Evolutionary conservation across 2,329 filamentous ascomycete genomes (phyloP).

Genomic region (Pseudopyricularia javanii): DNA sequence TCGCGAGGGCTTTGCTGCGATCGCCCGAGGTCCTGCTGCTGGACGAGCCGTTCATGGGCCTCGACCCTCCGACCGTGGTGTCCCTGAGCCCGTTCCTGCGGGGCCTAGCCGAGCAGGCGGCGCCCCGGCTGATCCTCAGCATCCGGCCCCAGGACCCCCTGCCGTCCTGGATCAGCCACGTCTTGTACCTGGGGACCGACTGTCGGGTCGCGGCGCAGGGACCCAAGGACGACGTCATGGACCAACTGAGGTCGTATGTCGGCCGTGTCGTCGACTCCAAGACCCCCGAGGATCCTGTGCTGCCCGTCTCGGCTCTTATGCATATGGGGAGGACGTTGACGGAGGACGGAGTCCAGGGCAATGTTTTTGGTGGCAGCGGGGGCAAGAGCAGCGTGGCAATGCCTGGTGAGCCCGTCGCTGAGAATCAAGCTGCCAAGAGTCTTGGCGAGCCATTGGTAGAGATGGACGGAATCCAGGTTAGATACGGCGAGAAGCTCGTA

Average conservation of each 20-base stretch:
- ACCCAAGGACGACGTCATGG: slow-evolving; percentile 48
- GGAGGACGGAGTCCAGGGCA: slow-evolving; percentile 22
- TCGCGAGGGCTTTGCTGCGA: slow-evolving; percentile 72
- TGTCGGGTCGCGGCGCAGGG: slow-evolving; percentile 57
- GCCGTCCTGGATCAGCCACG: slow-evolving; percentile 81
- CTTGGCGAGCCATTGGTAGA: slow-evolving; percentile 65
- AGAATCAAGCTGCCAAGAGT: background rate
- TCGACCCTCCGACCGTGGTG: slow-evolving; percentile 72
- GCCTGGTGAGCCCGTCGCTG: background rate
- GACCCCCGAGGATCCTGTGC: slow-evolving; percentile 30
- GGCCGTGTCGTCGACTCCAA: slow-evolving; percentile 22
- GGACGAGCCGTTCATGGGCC: slow-evolving; percentile 92
- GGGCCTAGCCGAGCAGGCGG: slow-evolving; percentile 50
- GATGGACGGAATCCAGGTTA: slow-evolving; percentile 74
- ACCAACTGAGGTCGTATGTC: slow-evolving; percentile 35
- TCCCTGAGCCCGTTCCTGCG: slow-evolving; percentile 60
- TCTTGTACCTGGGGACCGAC: slow-evolving; percentile 59
- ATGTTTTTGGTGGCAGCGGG: slow-evolving; percentile 14
- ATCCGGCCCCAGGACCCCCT: slow-evolving; percentile 76
- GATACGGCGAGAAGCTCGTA: slow-evolving; percentile 65
- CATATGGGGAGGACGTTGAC: slow-evolving; percentile 38
- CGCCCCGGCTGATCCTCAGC: slow-evolving; percentile 64
- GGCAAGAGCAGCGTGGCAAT: background rate
- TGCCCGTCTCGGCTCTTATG: slow-evolving; percentile 33
- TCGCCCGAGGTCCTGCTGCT: slow-evolving; percentile 72